Evolutionary conservation across 2,329 filamentous ascomycete species (phyloP).

Genomic region (Hymenoscyphus fructigenus): DNA sequence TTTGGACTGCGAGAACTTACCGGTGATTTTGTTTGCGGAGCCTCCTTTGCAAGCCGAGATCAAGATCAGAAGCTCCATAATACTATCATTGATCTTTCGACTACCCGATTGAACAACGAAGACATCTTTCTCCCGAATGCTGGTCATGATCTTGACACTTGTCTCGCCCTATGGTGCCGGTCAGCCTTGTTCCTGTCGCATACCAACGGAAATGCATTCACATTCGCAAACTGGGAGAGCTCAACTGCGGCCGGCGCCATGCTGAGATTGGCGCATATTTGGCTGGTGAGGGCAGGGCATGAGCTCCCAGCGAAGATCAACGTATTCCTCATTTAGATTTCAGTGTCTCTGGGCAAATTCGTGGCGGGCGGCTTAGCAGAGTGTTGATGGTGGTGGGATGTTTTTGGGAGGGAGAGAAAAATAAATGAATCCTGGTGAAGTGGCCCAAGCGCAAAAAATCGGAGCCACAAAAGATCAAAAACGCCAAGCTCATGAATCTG

Average conservation of each 20-base stretch:
- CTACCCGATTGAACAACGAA: slow-evolving; percentile 98
- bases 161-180: slow-evolving; percentile 58
- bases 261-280: slow-evolving; percentile 68
- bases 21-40: slow-evolving; percentile 93
- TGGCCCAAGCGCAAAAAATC: too few species aligned
- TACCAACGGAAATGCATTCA: slow-evolving; percentile 38
- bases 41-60: slow-evolving; percentile 98
- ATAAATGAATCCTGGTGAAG: too few species aligned
- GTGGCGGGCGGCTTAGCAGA: too few species aligned
- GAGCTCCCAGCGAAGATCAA: slow-evolving; percentile 68
- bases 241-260: slow-evolving; percentile 64
- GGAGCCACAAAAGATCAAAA: too few species aligned
- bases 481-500: too few species aligned
- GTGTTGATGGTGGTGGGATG: not conserved
- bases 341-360: too few species aligned
- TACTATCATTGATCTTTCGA: slow-evolving; percentile 93
- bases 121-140: slow-evolving; percentile 95
- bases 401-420: too few species aligned
- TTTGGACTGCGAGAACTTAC: slow-evolving; percentile 50
- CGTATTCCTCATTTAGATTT: slow-evolving; percentile 66
- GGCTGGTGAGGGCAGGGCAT: slow-evolving; percentile 61
- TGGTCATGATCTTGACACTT: slow-evolving; percentile 66
- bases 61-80: slow-evolving; percentile 99
- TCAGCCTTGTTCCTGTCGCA: slow-evolving; percentile 29
- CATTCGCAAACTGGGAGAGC: slow-evolving; percentile 70